phyloP scores from a whole-genome alignment of 2,329 filamentous ascomycete species.

The Pseudocercospora musae region DNA sequence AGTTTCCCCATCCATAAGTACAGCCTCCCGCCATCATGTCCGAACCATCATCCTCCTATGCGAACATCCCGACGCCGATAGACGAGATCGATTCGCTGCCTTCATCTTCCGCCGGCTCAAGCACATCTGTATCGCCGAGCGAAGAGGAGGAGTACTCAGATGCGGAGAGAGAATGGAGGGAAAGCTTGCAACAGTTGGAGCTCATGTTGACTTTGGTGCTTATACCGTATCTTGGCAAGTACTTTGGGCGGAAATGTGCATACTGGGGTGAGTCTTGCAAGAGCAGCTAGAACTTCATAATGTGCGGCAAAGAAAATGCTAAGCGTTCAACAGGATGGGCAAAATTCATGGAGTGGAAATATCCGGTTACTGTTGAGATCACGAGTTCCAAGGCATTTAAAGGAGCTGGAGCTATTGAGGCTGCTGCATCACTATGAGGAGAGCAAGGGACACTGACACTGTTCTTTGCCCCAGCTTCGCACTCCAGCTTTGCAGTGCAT shows the following conservation, averaged over 20 bases:
- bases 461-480: not conserved
- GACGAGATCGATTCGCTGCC: constrained; percentile 51
- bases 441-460: not conserved
- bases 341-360: constrained; percentile 91
- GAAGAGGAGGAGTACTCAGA: constrained; percentile 61
- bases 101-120: constrained; percentile 48
- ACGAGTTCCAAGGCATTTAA: constrained; percentile 48
- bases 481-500: not conserved
- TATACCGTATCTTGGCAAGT: constrained; percentile 91
- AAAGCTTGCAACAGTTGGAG: constrained; percentile 89
- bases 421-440: constrained; percentile 41
- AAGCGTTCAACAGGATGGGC: constrained; percentile 68
- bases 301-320: constrained; percentile 15
- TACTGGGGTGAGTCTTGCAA: constrained; percentile 77
- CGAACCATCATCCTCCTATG: constrained; percentile 51
- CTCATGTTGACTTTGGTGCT: constrained; percentile 90
- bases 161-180: constrained; percentile 92
- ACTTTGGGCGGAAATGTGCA: constrained; percentile 88
- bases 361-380: constrained; percentile 68
- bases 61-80: constrained; percentile 42
- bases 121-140: constrained; percentile 47
- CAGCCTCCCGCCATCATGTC: constrained; percentile 26
- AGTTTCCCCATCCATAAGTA: not conserved
- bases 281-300: not conserved
- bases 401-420: constrained; percentile 45